phyloP scores from a whole-genome alignment of 2,329 filamentous ascomycete genomes.

The Neofusicoccum parvum region DNA sequence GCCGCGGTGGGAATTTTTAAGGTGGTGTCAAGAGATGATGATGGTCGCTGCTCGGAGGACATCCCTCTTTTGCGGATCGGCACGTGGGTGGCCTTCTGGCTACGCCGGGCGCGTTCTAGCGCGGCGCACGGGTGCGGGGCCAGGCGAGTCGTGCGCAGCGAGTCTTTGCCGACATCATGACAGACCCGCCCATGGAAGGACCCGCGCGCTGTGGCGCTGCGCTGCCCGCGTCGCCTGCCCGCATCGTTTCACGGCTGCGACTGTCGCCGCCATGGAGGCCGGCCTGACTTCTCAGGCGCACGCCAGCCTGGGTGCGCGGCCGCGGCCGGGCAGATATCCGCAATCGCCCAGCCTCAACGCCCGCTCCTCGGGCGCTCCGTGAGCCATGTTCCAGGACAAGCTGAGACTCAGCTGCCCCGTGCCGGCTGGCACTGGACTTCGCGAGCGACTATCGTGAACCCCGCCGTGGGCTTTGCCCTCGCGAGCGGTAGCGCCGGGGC shows the following conservation, averaged over 20 bases:
- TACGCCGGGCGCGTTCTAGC: too few relatives aligned
- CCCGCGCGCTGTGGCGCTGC: slow-evolving; percentile 8
- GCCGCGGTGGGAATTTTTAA: slow-evolving; percentile 5
- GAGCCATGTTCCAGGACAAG: background rate
- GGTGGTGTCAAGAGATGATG: slow-evolving; percentile 13
- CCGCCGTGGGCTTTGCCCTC: background rate
- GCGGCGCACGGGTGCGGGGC: background rate
- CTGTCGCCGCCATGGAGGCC: background rate
- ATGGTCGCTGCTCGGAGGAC: background rate
- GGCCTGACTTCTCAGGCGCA: slow-evolving; percentile 6
- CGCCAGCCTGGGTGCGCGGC: background rate
- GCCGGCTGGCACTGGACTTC: background rate
- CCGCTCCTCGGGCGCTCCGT: background rate
- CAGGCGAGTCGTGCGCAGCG: background rate
- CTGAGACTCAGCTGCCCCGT: background rate
- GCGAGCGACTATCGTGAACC: background rate
- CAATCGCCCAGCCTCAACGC: slow-evolving; percentile 6
- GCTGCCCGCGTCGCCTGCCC: background rate
- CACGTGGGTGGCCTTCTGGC: too few relatives aligned
- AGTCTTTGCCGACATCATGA: background rate
- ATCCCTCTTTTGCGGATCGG: background rate
- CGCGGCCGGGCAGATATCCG: background rate
- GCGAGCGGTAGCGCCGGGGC: slow-evolving; percentile 12
- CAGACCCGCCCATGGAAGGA: background rate
- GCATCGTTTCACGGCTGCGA: background rate